These are phyloP conservation scores for Lomentospora prolificans DNA, from an alignment of 2,329 filamentous ascomycete species.

Conservation along the genomic window DNA sequence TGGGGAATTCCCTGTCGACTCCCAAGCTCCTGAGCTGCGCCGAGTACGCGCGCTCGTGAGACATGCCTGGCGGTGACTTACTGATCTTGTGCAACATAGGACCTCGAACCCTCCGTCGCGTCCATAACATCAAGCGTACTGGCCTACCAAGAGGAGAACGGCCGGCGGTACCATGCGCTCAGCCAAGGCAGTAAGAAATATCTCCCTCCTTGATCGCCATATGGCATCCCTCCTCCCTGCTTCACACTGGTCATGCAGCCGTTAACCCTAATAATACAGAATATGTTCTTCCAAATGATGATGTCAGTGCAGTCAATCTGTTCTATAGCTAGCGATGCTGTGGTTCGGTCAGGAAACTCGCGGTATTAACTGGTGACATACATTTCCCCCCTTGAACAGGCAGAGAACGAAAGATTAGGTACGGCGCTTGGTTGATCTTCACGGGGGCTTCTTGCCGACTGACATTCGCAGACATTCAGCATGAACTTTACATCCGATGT, in stretches of 20 bases:
- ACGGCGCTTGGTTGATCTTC: neutral
- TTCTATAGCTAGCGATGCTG: too few relatives aligned
- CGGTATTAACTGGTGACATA: neutral
- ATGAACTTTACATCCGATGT: slow-evolving; percentile 17
- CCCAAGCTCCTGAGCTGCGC: neutral
- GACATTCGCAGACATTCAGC: slow-evolving; percentile 18
- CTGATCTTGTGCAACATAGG: neutral
- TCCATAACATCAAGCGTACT: slow-evolving; percentile 15
- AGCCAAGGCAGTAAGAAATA: slow-evolving; percentile 15
- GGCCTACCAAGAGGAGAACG: slow-evolving; percentile 17
- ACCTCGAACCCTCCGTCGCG: neutral
- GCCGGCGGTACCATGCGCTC: slow-evolving; percentile 17
- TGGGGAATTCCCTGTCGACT: too few relatives aligned
- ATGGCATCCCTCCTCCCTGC: too few relatives aligned
- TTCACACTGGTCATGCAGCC: neutral
- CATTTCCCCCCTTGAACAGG: neutral
- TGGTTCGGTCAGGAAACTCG: too few relatives aligned
- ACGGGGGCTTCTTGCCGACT: slow-evolving; percentile 4
- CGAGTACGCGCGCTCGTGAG: neutral
- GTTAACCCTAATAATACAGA: neutral
- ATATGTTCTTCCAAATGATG: slow-evolving; percentile 1
- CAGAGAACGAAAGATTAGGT: neutral
- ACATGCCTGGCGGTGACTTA: neutral
- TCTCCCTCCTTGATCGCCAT: neutral
- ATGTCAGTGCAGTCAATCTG: neutral